Percentiles rank a stretch among this genome's conserved stretches.
Evolutionary conservation across 176 grass and related monocot species (phyloP).

Genomic region (Oryza rufipogon): DNA sequence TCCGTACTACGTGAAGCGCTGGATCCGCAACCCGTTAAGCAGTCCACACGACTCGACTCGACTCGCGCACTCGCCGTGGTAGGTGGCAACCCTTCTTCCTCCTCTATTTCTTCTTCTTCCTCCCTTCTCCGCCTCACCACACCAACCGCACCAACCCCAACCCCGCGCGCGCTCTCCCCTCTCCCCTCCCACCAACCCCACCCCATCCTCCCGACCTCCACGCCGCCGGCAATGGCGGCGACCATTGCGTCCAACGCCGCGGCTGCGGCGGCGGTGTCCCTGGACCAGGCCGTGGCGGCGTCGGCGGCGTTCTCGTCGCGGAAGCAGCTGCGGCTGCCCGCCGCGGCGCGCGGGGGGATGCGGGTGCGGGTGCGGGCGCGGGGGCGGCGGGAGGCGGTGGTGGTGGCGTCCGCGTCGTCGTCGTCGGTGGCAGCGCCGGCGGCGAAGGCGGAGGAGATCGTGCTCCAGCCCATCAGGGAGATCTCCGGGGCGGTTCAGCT

Average conservation of each 20-base stretch:
- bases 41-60: too few species aligned
- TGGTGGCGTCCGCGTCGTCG: constrained; percentile 6
- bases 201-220: background rate
- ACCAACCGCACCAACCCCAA: constrained; percentile 31
- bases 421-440: constrained; percentile 56
- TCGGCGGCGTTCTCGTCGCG: background rate
- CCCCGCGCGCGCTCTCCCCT: too few species aligned
- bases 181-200: too few species aligned
- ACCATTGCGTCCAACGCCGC: constrained; percentile 39
- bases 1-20: too few species aligned
- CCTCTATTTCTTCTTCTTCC: constrained; percentile 38
- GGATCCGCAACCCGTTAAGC: too few species aligned
- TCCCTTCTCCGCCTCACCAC: background rate
- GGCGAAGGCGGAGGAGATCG: constrained; percentile 66
- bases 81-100: constrained; percentile 20
- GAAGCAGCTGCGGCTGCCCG: constrained; percentile 28
- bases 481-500: constrained; percentile 88
- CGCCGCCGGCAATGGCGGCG: constrained; percentile 24
- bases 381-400: constrained; percentile 8
- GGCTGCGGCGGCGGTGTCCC: background rate
- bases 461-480: constrained; percentile 92
- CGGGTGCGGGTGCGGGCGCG: constrained; percentile 10
- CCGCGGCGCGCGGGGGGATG: background rate
- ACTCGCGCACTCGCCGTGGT: constrained; percentile 9
- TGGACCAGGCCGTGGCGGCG: constrained; percentile 27